Percentiles rank a stretch among this genome's conserved stretches.
Evolutionary conservation across 345 rosid species (phyloP).

Genomic region (Hibiscus trionum): DNA sequence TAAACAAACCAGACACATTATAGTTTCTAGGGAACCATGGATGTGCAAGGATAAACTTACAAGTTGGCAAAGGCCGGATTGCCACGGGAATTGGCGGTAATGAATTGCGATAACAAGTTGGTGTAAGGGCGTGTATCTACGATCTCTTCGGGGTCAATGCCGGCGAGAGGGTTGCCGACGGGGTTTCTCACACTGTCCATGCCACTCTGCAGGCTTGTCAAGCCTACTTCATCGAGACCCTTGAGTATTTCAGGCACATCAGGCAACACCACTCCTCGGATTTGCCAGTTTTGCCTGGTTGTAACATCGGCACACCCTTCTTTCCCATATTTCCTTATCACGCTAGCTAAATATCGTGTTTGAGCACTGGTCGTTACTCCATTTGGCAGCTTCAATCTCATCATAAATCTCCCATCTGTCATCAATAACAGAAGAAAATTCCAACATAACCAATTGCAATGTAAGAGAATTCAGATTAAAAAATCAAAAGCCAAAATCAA

Average conservation of each 20-base stretch:
- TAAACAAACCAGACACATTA: background rate
- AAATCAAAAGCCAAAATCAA: too few relatives aligned
- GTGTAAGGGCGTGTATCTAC: slow-evolving; percentile 85
- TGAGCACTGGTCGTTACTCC: slow-evolving; percentile 92
- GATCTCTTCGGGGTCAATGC: slow-evolving; percentile 84
- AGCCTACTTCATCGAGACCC: slow-evolving; percentile 73
- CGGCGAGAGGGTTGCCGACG: slow-evolving; percentile 88
- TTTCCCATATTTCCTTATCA: slow-evolving; percentile 73
- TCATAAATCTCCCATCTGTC: slow-evolving; percentile 94
- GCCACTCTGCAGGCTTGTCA: slow-evolving; percentile 88
- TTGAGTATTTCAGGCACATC: slow-evolving; percentile 84
- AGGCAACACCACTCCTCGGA: slow-evolving; percentile 76
- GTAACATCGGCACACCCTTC: slow-evolving; percentile 98
- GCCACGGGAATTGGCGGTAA: slow-evolving; percentile 68
- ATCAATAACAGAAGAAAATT: background rate
- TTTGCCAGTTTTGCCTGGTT: slow-evolving; percentile 96
- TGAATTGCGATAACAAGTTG: slow-evolving; percentile 62
- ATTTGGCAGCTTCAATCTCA: slow-evolving; percentile 91
- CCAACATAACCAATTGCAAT: background rate
- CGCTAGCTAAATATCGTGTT: slow-evolving; percentile 75
- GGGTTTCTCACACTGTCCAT: slow-evolving; percentile 99
- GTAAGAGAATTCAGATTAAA: too few relatives aligned
- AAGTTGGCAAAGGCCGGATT: slow-evolving; percentile 62
- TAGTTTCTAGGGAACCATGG: background rate
- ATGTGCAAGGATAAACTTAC: slow-evolving; percentile 34